Evolutionary conservation across 2,329 filamentous ascomycete genomes (phyloP).

Genomic region (Cryoendolithus antarcticus): DNA sequence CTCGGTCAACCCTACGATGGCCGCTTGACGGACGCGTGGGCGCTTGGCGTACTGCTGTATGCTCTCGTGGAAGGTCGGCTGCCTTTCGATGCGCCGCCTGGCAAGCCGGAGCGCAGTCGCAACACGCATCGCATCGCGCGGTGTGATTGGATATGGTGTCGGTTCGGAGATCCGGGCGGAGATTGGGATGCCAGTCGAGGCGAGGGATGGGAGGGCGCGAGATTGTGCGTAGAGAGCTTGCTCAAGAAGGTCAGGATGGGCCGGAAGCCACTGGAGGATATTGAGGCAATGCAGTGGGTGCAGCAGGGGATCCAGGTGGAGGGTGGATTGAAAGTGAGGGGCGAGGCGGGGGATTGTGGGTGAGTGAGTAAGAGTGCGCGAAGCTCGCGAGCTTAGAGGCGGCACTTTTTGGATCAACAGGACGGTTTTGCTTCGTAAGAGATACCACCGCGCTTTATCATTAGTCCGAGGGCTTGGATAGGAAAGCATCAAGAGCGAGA

Average conservation of each 20-base stretch:
- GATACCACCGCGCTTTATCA: too few species aligned
- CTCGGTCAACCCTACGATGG: conserved; percentile 94
- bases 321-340: conserved; percentile 40
- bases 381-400: too few species aligned
- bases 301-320: conserved; percentile 57
- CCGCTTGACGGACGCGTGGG: conserved; percentile 86
- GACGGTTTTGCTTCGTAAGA: too few species aligned
- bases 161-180: conserved; percentile 70
- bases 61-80: conserved; percentile 81
- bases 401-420: too few species aligned
- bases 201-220: conserved; percentile 57
- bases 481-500: too few species aligned
- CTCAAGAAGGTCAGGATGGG: conserved; percentile 66
- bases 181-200: conserved; percentile 68
- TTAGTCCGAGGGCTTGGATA: too few species aligned
- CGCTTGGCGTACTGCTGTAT: conserved; percentile 83
- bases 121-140: conserved; percentile 87
- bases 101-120: conserved; percentile 59
- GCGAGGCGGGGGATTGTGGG: conserved; percentile 33
- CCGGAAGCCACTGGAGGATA: conserved; percentile 62
- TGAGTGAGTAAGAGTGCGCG: too few species aligned
- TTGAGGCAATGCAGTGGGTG: conserved; percentile 66
- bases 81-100: conserved; percentile 85
- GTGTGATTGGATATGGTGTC: conserved; percentile 90
- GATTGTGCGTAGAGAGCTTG: conserved; percentile 69